These are phyloP conservation scores for Fusarium verrucosum DNA, from an alignment of 2,329 filamentous ascomycete genomes.

Conservation along the genomic window DNA sequence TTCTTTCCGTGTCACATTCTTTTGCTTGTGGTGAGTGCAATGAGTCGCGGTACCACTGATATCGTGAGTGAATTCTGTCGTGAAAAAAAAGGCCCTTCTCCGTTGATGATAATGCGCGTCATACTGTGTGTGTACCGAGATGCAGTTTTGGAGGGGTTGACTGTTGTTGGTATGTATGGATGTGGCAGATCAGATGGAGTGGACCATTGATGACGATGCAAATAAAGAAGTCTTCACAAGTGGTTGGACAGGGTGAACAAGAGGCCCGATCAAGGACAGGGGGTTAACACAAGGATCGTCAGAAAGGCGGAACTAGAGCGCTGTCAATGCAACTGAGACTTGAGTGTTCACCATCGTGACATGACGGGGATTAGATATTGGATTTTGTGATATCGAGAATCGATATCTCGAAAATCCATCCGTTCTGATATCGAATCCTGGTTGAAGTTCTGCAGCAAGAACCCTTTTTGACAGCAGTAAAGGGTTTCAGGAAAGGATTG, in stretches of 20 bases:
- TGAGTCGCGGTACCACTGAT: constrained; percentile 1
- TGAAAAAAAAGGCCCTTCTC: neutral
- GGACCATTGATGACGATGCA: constrained; percentile 9
- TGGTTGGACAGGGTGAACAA: constrained; percentile 14
- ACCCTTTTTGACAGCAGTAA: neutral
- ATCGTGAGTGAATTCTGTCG: neutral
- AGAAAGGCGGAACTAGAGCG: constrained; percentile 30
- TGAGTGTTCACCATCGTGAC: constrained; percentile 1
- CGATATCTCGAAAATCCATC: neutral
- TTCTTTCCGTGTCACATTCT: constrained; percentile 6
- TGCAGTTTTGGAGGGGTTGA: neutral
- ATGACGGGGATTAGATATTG: neutral
- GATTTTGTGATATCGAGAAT: neutral
- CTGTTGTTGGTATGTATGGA: constrained; percentile 1
- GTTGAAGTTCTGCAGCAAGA: neutral
- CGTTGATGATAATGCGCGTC: neutral
- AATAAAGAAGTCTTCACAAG: constrained; percentile 16
- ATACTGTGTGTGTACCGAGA: neutral
- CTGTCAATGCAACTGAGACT: constrained; percentile 31
- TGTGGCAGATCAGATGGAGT: constrained; percentile 26
- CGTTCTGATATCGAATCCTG: neutral
- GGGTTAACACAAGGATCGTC: constrained; percentile 26
- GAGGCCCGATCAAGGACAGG: constrained; percentile 35
- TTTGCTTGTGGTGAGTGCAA: constrained; percentile 19
- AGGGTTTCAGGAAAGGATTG: constrained; percentile 5